These are phyloP conservation scores for Penicillium capsulatum DNA, from an alignment of 2,329 filamentous ascomycete species.

Conservation along the genomic window DNA sequence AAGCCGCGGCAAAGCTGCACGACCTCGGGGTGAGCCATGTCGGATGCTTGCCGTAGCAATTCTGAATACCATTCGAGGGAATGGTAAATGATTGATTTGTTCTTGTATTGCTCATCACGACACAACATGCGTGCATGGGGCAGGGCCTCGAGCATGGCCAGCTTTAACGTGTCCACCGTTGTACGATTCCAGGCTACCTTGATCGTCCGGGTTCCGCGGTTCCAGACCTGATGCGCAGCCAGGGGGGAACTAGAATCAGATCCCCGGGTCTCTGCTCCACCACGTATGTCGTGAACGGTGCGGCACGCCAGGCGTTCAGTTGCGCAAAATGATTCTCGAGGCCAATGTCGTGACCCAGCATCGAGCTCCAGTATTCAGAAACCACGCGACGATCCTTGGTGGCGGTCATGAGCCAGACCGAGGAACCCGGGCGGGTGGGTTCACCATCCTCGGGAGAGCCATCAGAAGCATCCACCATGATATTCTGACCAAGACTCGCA, in stretches of 20 bases:
- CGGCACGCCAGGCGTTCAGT: constrained; percentile 90
- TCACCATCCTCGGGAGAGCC: constrained; percentile 64
- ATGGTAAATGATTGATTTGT: constrained; percentile 91
- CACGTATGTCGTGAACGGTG: constrained; percentile 86
- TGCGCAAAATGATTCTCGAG: constrained; percentile 97
- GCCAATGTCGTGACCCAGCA: constrained; percentile 92
- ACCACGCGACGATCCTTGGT: constrained; percentile 86
- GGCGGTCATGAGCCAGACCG: constrained; percentile 99
- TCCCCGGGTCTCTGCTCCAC: constrained; percentile 88
- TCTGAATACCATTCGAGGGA: constrained; percentile 73
- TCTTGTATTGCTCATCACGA: constrained; percentile 97
- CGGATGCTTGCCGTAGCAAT: constrained; percentile 53
- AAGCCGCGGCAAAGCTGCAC: constrained; percentile 79
- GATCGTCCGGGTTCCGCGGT: constrained; percentile 89
- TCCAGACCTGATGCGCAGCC: constrained; percentile 97
- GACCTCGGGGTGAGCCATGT: constrained; percentile 50
- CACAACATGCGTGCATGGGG: constrained; percentile 87
- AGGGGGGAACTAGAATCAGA: constrained; percentile 91
- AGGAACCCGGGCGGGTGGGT: constrained; percentile 70
- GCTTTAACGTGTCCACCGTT: constrained; percentile 81
- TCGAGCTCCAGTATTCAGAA: constrained; percentile 88
- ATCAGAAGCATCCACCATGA: constrained; percentile 89
- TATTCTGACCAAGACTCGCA: constrained; percentile 89
- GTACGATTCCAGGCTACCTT: constrained; percentile 98
- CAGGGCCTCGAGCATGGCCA: constrained; percentile 81